phyloP scores from a whole-genome alignment of 164 flowering plant genomes.

The Buxus sempervirens region DNA sequence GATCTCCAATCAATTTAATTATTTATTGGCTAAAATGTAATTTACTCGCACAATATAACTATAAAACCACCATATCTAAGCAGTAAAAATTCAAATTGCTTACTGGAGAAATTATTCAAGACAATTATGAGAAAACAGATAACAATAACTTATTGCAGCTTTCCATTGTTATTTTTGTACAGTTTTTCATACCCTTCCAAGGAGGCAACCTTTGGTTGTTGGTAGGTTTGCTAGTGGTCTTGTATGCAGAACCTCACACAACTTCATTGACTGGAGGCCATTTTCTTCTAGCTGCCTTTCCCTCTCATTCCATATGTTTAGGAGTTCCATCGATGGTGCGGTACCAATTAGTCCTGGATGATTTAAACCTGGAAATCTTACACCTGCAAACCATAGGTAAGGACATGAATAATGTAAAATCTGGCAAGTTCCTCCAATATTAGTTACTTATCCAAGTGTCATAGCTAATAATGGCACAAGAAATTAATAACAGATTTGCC shows the following conservation, averaged over 20 bases:
- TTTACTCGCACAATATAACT: too few species aligned
- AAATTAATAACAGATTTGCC: conserved; percentile 29
- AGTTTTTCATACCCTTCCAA: conserved; percentile 60
- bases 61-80: too few species aligned
- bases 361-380: conserved; percentile 83
- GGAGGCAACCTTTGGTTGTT: conserved; percentile 68
- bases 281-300: conserved; percentile 68
- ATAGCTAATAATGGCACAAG: not conserved
- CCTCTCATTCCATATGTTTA: conserved; percentile 83
- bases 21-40: too few species aligned
- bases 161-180: too few species aligned
- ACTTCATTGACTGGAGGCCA: conserved; percentile 57
- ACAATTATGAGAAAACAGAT: too few species aligned
- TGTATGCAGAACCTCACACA: conserved; percentile 83
- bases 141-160: too few species aligned
- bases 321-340: conserved; percentile 90
- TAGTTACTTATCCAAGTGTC: not conserved
- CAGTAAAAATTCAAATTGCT: not conserved
- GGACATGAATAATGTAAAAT: not conserved
- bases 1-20: too few species aligned
- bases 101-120: too few species aligned
- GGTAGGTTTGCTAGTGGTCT: conserved; percentile 88
- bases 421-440: not conserved
- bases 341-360: conserved; percentile 98
- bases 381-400: conserved; percentile 43